Percentiles rank a stretch among this genome's conserved stretches.
Conservation (phyloP, 169 alveolate species). For the Pseudocohnilembus persalinus region DNA sequence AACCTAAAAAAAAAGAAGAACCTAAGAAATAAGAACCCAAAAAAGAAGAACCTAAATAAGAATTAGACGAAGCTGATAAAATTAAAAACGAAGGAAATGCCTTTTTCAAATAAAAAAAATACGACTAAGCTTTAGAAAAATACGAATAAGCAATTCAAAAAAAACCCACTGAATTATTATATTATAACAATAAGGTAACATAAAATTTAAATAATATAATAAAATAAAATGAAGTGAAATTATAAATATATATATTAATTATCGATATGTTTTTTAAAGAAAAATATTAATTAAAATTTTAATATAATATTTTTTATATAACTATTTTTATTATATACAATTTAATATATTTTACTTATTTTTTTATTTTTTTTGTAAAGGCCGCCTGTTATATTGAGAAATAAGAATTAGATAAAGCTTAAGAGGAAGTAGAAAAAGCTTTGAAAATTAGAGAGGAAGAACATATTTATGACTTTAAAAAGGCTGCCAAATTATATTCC, state of each 20-base stretch:
- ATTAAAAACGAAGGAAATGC: slow-evolving; percentile 72
- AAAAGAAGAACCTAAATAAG: slow-evolving; percentile 18
- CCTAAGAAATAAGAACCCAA: slow-evolving; percentile 43
- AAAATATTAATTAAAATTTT: too few relatives aligned
- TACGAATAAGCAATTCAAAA: slow-evolving; percentile 76
- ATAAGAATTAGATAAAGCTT: slow-evolving; percentile 92
- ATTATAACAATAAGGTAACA: slow-evolving; percentile 53
- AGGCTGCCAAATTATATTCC: slow-evolving; percentile 79
- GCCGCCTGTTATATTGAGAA: slow-evolving; percentile 95
- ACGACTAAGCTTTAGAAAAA: slow-evolving; percentile 70
- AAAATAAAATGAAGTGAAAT: too few relatives aligned
- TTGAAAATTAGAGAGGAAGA: slow-evolving; percentile 91
- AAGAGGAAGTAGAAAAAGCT: slow-evolving; percentile 93
- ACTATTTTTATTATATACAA: too few relatives aligned
- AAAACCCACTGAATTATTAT: slow-evolving; percentile 55
- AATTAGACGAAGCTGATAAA: slow-evolving; percentile 59
- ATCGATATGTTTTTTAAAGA: background rate
- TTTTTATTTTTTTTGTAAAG: too few relatives aligned
- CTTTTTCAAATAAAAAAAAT: slow-evolving; percentile 72
- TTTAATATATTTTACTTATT: too few relatives aligned
- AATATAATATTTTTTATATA: too few relatives aligned
- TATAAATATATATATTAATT: too few relatives aligned
- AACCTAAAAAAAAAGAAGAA: slow-evolving; percentile 46
- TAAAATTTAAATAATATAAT: too few relatives aligned
- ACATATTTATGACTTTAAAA: slow-evolving; percentile 83